Evolutionary conservation across 2,329 filamentous ascomycete species (phyloP).

Genomic region (Fusarium sp.): DNA sequence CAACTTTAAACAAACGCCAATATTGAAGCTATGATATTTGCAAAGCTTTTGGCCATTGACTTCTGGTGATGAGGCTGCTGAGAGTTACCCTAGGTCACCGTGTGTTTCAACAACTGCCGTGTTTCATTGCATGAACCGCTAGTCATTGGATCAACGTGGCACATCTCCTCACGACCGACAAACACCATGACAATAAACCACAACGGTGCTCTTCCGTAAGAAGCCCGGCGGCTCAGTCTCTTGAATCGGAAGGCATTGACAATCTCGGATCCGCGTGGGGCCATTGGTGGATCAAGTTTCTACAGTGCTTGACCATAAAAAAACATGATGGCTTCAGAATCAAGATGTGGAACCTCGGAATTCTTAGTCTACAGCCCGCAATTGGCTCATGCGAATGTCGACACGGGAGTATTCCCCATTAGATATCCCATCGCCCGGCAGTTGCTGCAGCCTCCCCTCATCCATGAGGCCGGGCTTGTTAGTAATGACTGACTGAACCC

Average conservation of each 20-base stretch:
- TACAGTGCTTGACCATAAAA: constrained; percentile 1
- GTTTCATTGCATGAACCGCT: constrained; percentile 11
- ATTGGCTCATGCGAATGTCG: constrained; percentile 10
- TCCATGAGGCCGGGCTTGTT: too few species aligned
- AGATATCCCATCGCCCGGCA: constrained; percentile 15
- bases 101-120: too few species aligned
- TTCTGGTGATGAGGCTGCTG: not conserved
- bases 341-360: constrained; percentile 18
- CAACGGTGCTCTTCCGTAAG: not conserved
- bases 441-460: constrained; percentile 1
- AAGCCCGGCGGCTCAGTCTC: constrained; percentile 11
- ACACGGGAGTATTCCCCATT: not conserved
- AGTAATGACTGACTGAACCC: too few species aligned
- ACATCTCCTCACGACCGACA: constrained; percentile 2
- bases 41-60: not conserved
- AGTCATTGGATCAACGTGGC: constrained; percentile 1
- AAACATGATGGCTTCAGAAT: constrained; percentile 20
- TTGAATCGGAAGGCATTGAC: constrained; percentile 21
- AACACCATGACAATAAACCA: constrained; percentile 1
- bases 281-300: not conserved
- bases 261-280: constrained; percentile 34
- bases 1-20: not conserved
- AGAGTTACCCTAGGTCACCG: too few species aligned
- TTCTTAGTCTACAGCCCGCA: constrained; percentile 32
- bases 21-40: not conserved